These are phyloP conservation scores for Venustampulla echinocandica DNA, from an alignment of 495 filamentous ascomycete species.

Conservation along the genomic window DNA sequence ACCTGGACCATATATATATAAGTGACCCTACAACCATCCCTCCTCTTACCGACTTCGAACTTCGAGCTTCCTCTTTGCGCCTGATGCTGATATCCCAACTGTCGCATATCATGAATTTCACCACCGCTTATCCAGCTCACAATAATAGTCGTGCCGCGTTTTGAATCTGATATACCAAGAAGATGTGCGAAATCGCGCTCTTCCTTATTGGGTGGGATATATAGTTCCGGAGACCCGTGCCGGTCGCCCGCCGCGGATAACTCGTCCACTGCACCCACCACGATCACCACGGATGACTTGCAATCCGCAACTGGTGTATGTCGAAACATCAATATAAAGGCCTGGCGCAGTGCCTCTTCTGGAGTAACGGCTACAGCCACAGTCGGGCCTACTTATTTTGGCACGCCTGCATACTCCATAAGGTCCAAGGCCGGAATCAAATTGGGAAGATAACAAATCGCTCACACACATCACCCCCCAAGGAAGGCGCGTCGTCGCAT, in stretches of 20 bases:
- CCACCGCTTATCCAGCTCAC: no score
- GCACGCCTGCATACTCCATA: not conserved
- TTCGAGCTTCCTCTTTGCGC: no score
- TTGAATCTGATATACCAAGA: not conserved
- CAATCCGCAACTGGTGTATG: not conserved
- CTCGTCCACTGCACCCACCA: not conserved
- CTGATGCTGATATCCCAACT: no score
- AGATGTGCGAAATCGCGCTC: not conserved
- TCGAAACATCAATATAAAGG: no score
- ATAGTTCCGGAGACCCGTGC: not conserved
- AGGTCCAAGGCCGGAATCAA: not conserved
- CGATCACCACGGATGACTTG: not conserved
- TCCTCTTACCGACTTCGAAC: no score
- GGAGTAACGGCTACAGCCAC: no score
- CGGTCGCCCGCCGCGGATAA: not conserved
- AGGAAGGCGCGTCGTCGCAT: conserved; percentile 50
- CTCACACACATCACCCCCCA: conserved; percentile 11
- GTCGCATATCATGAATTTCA: no score
- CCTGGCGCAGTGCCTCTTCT: no score
- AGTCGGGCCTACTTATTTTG: not conserved
- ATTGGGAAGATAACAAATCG: no score
- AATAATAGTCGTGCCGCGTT: not conserved
- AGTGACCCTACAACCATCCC: no score
- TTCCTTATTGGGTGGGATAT: not conserved
- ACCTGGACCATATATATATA: no score